These are phyloP conservation scores for Setaria viridis DNA, from an alignment of 202 grass and related monocot genomes.

Conservation along the genomic window DNA sequence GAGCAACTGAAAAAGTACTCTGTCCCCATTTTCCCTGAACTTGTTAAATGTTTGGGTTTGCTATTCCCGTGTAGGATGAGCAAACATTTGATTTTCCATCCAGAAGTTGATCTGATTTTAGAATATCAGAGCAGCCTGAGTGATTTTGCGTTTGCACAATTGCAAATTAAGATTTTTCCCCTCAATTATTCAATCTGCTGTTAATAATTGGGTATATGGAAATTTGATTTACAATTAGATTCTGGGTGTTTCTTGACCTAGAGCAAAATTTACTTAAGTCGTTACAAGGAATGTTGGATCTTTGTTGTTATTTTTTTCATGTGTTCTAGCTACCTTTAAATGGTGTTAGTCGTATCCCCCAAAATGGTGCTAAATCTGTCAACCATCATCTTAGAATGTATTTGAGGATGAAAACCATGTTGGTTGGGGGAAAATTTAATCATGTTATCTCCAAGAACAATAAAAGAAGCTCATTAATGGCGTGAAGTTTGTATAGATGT, in stretches of 20 bases:
- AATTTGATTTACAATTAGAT: neutral
- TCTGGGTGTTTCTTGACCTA: neutral
- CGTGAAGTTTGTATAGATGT: conserved; percentile 22
- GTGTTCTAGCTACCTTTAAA: neutral
- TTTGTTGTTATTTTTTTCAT: neutral
- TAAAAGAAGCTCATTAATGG: neutral
- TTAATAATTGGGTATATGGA: neutral
- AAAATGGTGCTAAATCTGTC: neutral
- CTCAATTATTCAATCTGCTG: neutral
- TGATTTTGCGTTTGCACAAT: neutral
- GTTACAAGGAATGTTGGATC: neutral
- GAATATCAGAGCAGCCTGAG: neutral
- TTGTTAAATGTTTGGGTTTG: neutral
- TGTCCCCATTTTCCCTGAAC: neutral
- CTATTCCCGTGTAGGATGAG: neutral
- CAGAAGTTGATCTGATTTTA: conserved; percentile 10
- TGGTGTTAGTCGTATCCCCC: neutral
- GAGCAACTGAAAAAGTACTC: neutral
- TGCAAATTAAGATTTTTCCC: neutral
- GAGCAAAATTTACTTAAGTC: neutral
- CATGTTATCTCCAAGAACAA: neutral
- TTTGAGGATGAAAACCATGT: neutral
- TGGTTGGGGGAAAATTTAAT: neutral
- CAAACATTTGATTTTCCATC: neutral
- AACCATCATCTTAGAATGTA: neutral